Conservation (phyloP, 2,329 filamentous ascomycete species). For the Bipolaris cookei region DNA sequence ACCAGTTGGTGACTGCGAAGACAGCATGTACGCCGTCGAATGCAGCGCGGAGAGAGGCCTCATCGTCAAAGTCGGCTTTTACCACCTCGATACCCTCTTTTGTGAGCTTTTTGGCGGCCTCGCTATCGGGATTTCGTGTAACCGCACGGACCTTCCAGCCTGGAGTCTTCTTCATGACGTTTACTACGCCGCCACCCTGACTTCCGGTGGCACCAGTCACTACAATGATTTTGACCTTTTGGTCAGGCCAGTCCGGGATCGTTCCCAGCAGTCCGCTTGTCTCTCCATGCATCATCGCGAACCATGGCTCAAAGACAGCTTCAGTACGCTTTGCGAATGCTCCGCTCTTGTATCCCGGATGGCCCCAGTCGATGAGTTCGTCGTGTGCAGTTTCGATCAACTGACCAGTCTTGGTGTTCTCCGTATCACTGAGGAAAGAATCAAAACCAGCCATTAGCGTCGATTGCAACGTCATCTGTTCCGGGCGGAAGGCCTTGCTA, state of each 20-base stretch:
- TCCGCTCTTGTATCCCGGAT: conserved; percentile 52
- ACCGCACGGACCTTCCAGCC: conserved; percentile 36
- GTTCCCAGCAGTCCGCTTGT: conserved; percentile 51
- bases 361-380: conserved; percentile 44
- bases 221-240: conserved; percentile 29
- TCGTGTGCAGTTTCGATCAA: conserved; percentile 54
- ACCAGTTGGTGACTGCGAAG: conserved; percentile 54
- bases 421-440: conserved; percentile 52
- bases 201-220: conserved; percentile 40
- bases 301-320: conserved; percentile 58
- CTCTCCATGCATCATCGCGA: conserved; percentile 54
- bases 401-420: conserved; percentile 50
- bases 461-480: conserved; percentile 47
- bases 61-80: conserved; percentile 30
- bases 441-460: conserved; percentile 56
- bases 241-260: conserved; percentile 31
- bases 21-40: conserved; percentile 38
- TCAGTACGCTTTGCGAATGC: conserved; percentile 50
- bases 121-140: conserved; percentile 27
- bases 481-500: conserved; percentile 30
- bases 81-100: conserved; percentile 31
- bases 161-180: conserved; percentile 30
- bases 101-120: conserved; percentile 30
- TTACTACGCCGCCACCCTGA: conserved; percentile 37
- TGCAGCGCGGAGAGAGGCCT: conserved; percentile 23